Conservation (phyloP, 805 yeast genomes). For the Candida ponderosae region DNA sequence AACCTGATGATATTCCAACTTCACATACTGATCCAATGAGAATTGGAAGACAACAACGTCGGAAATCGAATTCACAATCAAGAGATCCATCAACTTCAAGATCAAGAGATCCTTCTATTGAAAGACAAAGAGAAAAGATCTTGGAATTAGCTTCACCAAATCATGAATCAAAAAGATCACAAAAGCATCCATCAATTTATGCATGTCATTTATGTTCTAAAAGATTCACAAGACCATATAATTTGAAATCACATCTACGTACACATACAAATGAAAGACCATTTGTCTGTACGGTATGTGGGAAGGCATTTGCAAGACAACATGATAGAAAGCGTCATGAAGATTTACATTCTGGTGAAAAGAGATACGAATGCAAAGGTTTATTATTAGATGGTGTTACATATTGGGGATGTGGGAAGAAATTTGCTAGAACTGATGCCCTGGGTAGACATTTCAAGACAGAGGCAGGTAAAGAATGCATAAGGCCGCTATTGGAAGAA, state of each 20-base stretch:
- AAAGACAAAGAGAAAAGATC: slow-evolving; percentile 40
- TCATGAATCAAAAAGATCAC: slow-evolving; percentile 45
- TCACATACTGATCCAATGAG: slow-evolving; percentile 7
- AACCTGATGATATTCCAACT: slow-evolving; percentile 2
- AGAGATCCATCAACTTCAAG: slow-evolving; percentile 2
- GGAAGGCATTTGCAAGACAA: slow-evolving; percentile 74
- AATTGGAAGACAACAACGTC: slow-evolving; percentile 3
- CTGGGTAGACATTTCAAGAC: slow-evolving; percentile 73
- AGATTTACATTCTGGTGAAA: slow-evolving; percentile 68
- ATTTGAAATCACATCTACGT: slow-evolving; percentile 81
- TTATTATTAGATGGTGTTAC: slow-evolving; percentile 42
- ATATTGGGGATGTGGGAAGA: slow-evolving; percentile 74
- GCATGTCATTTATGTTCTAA: slow-evolving; percentile 82
- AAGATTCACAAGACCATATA: slow-evolving; percentile 86
- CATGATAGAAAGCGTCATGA: slow-evolving; percentile 76
- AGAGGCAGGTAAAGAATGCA: slow-evolving; percentile 69
- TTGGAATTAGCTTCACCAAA: slow-evolving; percentile 58
- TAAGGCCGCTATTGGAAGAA: slow-evolving; percentile 59
- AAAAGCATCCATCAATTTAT: slow-evolving; percentile 66
- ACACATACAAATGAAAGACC: slow-evolving; percentile 88
- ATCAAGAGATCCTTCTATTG: slow-evolving; percentile 20
- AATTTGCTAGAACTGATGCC: slow-evolving; percentile 76
- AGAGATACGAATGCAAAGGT: slow-evolving; percentile 68
- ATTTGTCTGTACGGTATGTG: slow-evolving; percentile 63
- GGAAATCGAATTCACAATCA: slow-evolving; percentile 1